phyloP scores from a whole-genome alignment of 2,329 filamentous ascomycete species.

The Aureobasidium sp. region DNA sequence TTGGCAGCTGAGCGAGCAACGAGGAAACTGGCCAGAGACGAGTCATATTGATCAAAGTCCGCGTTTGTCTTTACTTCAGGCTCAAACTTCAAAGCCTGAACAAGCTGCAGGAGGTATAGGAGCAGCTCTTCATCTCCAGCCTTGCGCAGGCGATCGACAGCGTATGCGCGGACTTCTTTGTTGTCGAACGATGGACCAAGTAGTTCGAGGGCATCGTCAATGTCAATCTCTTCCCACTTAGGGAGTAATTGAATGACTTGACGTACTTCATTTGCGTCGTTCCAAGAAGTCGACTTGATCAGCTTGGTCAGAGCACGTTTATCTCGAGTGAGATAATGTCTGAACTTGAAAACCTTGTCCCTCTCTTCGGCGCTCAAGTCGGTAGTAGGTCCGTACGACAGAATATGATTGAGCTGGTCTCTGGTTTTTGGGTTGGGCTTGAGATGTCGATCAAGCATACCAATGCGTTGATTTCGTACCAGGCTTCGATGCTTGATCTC shows the following conservation, averaged over 20 bases:
- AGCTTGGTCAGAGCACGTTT: constrained; percentile 87
- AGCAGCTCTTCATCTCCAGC: constrained; percentile 87
- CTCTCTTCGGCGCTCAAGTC: constrained; percentile 83
- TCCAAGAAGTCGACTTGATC: constrained; percentile 95
- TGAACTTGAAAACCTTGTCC: constrained; percentile 94
- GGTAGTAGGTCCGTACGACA: constrained; percentile 88
- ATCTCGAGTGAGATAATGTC: constrained; percentile 86
- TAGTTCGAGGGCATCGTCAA: constrained; percentile 91
- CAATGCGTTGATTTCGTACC: constrained; percentile 84
- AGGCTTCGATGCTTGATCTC: constrained; percentile 90
- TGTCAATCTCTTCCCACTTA: constrained; percentile 93
- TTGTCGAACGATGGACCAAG: constrained; percentile 90
- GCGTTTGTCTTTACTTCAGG: constrained; percentile 53
- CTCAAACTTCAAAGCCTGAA: constrained; percentile 93
- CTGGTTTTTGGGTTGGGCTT: constrained; percentile 94
- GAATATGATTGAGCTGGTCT: constrained; percentile 82
- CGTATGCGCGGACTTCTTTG: constrained; percentile 78
- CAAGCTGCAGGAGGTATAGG: constrained; percentile 84
- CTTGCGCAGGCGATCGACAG: constrained; percentile 83
- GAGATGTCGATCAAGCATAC: constrained; percentile 87
- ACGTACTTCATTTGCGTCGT: constrained; percentile 71
- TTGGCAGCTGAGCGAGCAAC: constrained; percentile 82
- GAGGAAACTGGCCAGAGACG: constrained; percentile 80
- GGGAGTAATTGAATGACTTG: constrained; percentile 84
- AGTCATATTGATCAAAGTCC: constrained; percentile 51